Percentiles rank a stretch among this genome's conserved stretches.
These are phyloP conservation scores for Myochromella boudieri DNA, from an alignment of 768 basidiomycete species.

Conservation along the genomic window DNA sequence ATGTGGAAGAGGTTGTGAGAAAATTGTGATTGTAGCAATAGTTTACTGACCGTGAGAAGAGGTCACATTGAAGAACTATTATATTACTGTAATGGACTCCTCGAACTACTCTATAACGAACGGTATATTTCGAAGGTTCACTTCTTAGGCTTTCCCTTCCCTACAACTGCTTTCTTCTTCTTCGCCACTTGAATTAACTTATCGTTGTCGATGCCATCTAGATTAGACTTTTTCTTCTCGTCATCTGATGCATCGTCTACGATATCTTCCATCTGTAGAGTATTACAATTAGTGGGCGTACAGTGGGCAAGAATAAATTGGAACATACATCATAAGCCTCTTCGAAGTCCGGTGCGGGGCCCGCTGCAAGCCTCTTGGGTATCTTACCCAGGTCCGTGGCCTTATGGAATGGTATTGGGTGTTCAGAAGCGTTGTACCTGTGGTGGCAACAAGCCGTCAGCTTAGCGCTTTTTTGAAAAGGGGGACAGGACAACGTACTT, in stretches of 20 bases:
- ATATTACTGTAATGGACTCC: no score
- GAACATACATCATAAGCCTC: slow-evolving; percentile 80
- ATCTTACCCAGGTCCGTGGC: slow-evolving; percentile 75
- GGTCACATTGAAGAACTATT: no score
- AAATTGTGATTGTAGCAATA: no score
- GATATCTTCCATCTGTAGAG: slow-evolving; percentile 43
- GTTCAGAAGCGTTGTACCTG: slow-evolving; percentile 87
- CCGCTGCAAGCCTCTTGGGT: slow-evolving; percentile 77
- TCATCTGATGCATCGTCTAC: slow-evolving; percentile 51
- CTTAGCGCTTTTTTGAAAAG: background rate
- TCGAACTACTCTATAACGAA: no score
- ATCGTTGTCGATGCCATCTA: slow-evolving; percentile 32
- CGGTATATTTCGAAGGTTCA: no score
- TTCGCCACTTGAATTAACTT: slow-evolving; percentile 39
- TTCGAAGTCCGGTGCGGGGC: slow-evolving; percentile 85
- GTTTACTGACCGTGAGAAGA: no score
- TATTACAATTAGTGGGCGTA: background rate
- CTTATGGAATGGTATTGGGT: slow-evolving; percentile 95
- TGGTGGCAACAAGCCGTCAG: background rate
- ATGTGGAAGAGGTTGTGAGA: no score
- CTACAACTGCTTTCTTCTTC: slow-evolving; percentile 32
- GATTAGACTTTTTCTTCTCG: slow-evolving; percentile 34
- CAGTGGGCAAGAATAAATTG: background rate
- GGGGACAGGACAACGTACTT: slow-evolving; percentile 50
- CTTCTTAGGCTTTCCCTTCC: slow-evolving; percentile 17